Percentiles rank a stretch among this genome's conserved stretches.
These are phyloP conservation scores for Rhodamnia rubescens DNA, from an alignment of 345 rosid species.

Conservation along the genomic window DNA sequence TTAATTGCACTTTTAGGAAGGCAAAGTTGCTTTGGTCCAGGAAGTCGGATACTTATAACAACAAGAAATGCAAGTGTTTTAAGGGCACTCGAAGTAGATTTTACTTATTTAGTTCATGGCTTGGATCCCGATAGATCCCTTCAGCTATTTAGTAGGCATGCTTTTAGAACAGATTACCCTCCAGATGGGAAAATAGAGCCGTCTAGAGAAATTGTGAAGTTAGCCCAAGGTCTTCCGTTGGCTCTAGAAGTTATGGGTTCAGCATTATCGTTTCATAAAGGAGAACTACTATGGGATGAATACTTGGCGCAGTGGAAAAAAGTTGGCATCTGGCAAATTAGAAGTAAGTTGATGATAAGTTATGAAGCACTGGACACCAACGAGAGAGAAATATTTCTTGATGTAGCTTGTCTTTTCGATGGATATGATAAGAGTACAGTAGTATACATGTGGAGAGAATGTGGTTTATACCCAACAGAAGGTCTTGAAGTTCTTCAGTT, in stretches of 20 bases:
- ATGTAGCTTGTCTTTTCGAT: background rate
- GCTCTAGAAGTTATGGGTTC: background rate
- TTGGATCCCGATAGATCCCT: background rate
- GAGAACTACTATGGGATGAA: background rate
- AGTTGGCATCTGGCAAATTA: background rate
- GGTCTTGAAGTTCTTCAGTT: background rate
- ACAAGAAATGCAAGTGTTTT: background rate
- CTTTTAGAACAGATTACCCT: background rate
- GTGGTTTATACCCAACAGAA: background rate
- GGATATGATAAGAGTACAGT: background rate
- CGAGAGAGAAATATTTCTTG: background rate
- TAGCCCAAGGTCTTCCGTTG: background rate
- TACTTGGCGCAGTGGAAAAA: background rate
- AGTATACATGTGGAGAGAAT: background rate
- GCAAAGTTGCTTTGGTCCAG: fast-evolving
- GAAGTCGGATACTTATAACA: background rate
- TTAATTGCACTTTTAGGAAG: background rate
- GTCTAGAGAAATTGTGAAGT: background rate
- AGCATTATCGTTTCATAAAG: background rate
- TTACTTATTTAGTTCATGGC: background rate
- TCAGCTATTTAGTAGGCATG: background rate
- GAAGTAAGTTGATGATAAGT: background rate
- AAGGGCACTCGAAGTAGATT: fast-evolving
- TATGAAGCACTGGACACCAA: background rate
- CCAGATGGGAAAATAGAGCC: background rate